Conservation (phyloP, 306 rosid genomes). For the Malus asiatica region DNA sequence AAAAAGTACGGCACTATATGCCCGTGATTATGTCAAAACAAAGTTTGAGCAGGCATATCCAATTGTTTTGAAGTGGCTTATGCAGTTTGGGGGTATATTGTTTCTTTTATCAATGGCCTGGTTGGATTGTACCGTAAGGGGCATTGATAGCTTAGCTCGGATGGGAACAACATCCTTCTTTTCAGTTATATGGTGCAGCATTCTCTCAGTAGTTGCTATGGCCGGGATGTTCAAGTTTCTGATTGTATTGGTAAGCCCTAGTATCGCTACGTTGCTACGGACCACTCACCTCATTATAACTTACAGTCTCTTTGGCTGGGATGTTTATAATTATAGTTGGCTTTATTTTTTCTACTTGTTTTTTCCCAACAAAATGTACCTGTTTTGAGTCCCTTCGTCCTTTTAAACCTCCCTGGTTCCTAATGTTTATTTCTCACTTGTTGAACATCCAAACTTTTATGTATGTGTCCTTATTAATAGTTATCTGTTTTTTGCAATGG, state of each 20-base stretch:
- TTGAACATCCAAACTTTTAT: neutral
- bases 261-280: neutral
- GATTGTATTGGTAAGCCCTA: conserved; percentile 60
- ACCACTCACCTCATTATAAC: neutral
- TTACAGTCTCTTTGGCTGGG: neutral
- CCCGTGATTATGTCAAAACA: conserved; percentile 31
- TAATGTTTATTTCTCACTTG: neutral
- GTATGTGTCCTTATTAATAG: neutral
- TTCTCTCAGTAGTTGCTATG: conserved; percentile 74
- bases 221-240: conserved; percentile 80
- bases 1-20: conserved; percentile 24
- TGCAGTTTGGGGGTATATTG: conserved; percentile 56
- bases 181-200: conserved; percentile 84
- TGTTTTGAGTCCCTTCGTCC: neutral
- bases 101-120: conserved; percentile 72
- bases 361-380: neutral
- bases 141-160: conserved; percentile 74
- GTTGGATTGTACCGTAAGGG: conserved; percentile 79
- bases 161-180: conserved; percentile 93
- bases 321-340: neutral
- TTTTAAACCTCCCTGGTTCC: neutral
- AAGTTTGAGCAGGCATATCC: conserved; percentile 68
- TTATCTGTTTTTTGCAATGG: neutral
- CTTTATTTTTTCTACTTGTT: neutral
- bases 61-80: conserved; percentile 53